Evolutionary conservation across 441 rosid genomes (phyloP), one percentile per base, ranked within the genome.

Genomic region (Gossypium trilobum): DNA sequence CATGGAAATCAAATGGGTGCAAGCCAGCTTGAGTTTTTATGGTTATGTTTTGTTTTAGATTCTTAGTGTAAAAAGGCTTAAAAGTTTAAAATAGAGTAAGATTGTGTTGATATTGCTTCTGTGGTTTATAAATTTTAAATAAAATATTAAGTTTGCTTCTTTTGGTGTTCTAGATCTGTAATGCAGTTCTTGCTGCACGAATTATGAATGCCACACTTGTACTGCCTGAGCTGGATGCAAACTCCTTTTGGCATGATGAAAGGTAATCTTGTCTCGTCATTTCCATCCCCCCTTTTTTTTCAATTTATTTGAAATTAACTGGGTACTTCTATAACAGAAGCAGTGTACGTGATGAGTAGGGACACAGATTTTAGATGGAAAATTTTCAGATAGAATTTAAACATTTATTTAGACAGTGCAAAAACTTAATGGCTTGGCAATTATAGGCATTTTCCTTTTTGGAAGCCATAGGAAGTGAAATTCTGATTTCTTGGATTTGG

Each of bases 171-270:
- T 83, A 95, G 98, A 92, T 95, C 65, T 95, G 99, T 79, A 95
- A 95, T 87, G 97, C 99, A 1, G 98, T 95, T 78, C 99, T 95
- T 84, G 97, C 98, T 81, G 99, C 99, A 36, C 84, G 99, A 76
- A 92, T 95, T 83, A 89, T 92, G 98, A 92, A 95, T 84, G 99
- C 98, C 72, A 92, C 96, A 1, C 99, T 95, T 67, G 97, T 95
- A 79, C 78, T 95, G 66, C 99, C 99, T 42, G 99, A 92, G 80
- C 77, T 92, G 84, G 99, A 95, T 78, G 97, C 96, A 55, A 95
- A 92, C 87, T 91, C 97, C 73, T 95, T 92, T 80, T 95, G 98
- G 99, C 99, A 86, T 75, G 99, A 95, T 82, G 95, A 87, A 79
- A 95, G 93, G 98, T 95, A 86, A 81, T 97, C 91, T 78, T 44